Percentiles rank a stretch among this genome's conserved stretches.
Evolutionary conservation across 2,329 filamentous ascomycete genomes (phyloP).

Genomic region (Beauveria pseudobassiana): DNA sequence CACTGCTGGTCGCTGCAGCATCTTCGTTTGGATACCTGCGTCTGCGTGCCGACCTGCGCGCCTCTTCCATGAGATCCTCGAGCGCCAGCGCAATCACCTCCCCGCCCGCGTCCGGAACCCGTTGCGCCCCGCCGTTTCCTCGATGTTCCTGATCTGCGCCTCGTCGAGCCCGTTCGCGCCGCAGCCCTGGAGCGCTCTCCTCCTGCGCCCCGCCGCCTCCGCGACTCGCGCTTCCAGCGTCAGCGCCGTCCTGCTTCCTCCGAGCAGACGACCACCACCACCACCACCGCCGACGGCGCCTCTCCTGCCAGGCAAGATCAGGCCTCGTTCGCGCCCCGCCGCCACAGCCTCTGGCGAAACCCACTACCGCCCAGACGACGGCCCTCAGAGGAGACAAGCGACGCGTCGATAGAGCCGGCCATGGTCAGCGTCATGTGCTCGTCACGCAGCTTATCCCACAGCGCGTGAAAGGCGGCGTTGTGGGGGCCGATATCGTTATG

Average conservation of each 20-base stretch:
- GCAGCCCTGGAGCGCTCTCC: constrained; percentile 63
- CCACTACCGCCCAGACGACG: constrained; percentile 58
- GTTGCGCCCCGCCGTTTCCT: constrained; percentile 55
- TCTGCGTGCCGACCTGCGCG: not conserved
- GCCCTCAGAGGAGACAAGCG: constrained; percentile 71
- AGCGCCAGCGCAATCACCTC: constrained; percentile 82
- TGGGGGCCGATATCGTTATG: constrained; percentile 83
- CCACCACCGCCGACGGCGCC: not conserved
- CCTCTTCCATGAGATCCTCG: constrained; percentile 65
- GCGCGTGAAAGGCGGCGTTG: constrained; percentile 69
- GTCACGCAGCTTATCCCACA: constrained; percentile 85
- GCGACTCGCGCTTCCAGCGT: not conserved
- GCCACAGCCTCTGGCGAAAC: constrained; percentile 9
- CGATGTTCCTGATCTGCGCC: constrained; percentile 56
- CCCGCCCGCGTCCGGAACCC: constrained; percentile 75
- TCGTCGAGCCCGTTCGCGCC: constrained; percentile 63
- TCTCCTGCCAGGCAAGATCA: constrained; percentile 40
- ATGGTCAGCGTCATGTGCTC: constrained; percentile 69
- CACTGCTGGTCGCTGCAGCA: constrained; percentile 1
- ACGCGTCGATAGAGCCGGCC: constrained; percentile 87
- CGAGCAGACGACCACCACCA: constrained; percentile 7
- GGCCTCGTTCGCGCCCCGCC: constrained; percentile 59
- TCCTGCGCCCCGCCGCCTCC: constrained; percentile 48
- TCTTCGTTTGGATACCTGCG: not conserved
- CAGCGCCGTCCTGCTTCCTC: not conserved